Conservation (phyloP, 176 grass and related monocot genomes). For the Zoysia pacifica region DNA sequence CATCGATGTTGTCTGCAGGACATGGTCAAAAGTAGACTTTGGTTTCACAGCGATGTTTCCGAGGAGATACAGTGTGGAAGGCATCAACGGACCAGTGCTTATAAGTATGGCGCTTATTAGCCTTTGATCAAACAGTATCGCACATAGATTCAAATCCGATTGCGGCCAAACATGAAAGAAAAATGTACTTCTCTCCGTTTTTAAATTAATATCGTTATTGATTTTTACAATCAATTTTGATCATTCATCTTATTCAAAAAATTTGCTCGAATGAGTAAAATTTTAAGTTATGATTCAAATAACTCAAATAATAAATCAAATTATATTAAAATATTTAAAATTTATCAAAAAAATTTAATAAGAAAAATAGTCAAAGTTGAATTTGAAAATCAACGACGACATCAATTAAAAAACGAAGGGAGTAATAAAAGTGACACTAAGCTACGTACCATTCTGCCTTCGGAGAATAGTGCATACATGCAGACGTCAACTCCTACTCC, state of each 20-base stretch:
- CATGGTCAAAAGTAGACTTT: not conserved
- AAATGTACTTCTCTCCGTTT: not conserved
- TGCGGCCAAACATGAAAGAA: not conserved
- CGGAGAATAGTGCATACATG: not conserved
- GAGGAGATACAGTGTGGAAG: not conserved
- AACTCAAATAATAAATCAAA: no score
- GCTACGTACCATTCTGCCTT: not conserved
- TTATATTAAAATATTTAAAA: no score
- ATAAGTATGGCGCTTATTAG: not conserved
- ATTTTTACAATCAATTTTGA: no score
- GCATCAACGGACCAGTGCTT: not conserved
- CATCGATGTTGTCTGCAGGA: not conserved
- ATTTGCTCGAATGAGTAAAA: no score
- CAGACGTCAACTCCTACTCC: not conserved
- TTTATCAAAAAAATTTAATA: no score
- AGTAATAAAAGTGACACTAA: not conserved
- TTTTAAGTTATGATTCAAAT: no score
- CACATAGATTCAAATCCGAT: not conserved
- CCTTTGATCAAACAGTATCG: not conserved
- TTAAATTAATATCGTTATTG: no score
- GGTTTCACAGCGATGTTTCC: not conserved
- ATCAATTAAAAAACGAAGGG: no score
- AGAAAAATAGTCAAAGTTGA: no score
- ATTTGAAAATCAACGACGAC: no score
- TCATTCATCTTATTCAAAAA: no score